Base-by-base conservation (phyloP, 371 early-diverging fungal genomes). In the Mortierella sp. region DNA sequence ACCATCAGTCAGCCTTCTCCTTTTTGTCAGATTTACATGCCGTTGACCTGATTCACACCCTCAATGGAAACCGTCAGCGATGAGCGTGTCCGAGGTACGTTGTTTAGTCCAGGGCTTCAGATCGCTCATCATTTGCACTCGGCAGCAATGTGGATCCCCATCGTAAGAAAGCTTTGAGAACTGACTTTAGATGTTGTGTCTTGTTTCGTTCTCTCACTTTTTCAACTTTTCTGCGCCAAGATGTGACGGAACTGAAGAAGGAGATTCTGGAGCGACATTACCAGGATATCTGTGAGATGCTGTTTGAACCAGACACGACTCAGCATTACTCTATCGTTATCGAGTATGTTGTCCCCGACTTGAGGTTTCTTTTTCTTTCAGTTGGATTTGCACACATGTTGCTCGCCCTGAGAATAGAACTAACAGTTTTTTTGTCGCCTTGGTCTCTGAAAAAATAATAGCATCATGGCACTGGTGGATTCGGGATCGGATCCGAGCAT, bases 381-480 rank as follows among this genome's bases (percentile, higher is more conserved):
- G 16, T 10, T 21, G 28, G 21, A n/a, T 51, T 24, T 19, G 19
- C 24, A n/a, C 16, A n/a, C 19, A 8, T 43, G 16, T 1, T 51
- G 37, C 34, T 0, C 5, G 1, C 46, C 40, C 46, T 43, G 8
- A 43, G 8, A 43, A 43, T 10, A 46, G 13, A 46, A 2, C 46
- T 46, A 46, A 46, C 46, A 13, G 6, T 46, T 0, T 46, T 43
- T 43, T 43, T 11, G 26, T 24, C 28, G 3, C 55, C 28, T n/a
- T 54, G 54, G 1, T 48, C 13, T 13, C 48, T 48, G 54, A 21
- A 54, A 54, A 54, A 53, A 53, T 24, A 21, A 24, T 54, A 86
- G 86, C 28, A 76, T 86, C 31, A 78, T 78, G 80, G 72, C 73
- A 14, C 57, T 86, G 8, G 82, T 86, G 1, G 86, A 86, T n/a